Evolutionary conservation across 2,329 filamentous ascomycete species (phyloP).

Genomic region (Coccinonectria pachysandricola): DNA sequence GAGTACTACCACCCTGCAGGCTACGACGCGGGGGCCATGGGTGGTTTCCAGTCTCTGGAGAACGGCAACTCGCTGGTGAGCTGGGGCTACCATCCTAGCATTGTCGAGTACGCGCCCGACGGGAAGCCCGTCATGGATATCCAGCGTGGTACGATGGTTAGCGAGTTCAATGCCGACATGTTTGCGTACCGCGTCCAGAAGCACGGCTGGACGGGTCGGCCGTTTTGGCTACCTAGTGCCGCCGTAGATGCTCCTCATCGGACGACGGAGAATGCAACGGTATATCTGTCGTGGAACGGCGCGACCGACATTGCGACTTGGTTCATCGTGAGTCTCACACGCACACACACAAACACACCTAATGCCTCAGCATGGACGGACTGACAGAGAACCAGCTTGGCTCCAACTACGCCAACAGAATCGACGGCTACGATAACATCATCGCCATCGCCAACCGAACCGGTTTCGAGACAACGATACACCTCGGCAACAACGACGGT

Average conservation of each 20-base stretch:
- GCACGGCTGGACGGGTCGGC: constrained; percentile 17
- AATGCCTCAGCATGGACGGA: too few species aligned
- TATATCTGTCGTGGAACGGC: constrained; percentile 23
- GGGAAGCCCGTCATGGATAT: constrained; percentile 17
- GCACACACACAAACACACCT: too few species aligned
- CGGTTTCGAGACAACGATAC: constrained; percentile 18
- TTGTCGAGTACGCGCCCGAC: constrained; percentile 18
- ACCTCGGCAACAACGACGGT: constrained; percentile 6
- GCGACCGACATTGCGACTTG: constrained; percentile 20
- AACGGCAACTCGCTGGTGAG: constrained; percentile 19
- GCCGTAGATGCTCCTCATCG: constrained; percentile 16
- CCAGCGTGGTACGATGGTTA: constrained; percentile 14
- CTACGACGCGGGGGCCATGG: constrained; percentile 18
- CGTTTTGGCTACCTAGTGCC: constrained; percentile 19
- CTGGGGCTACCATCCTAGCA: constrained; percentile 20
- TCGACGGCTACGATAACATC: constrained; percentile 14
- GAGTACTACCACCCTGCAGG: constrained; percentile 21
- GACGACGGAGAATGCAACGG: constrained; percentile 14
- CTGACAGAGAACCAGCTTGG: constrained; percentile 14
- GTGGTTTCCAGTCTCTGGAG: constrained; percentile 17
- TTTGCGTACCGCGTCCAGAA: constrained; percentile 21
- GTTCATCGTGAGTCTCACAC: constrained; percentile 19
- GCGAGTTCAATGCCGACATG: constrained; percentile 15
- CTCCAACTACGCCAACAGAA: constrained; percentile 10
- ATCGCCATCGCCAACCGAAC: constrained; percentile 14